A percentile compares a stretch with the other conserved stretches of the same genome.
Evolutionary conservation across 345 rosid species (phyloP).

Genomic region (Combretum micranthum): DNA sequence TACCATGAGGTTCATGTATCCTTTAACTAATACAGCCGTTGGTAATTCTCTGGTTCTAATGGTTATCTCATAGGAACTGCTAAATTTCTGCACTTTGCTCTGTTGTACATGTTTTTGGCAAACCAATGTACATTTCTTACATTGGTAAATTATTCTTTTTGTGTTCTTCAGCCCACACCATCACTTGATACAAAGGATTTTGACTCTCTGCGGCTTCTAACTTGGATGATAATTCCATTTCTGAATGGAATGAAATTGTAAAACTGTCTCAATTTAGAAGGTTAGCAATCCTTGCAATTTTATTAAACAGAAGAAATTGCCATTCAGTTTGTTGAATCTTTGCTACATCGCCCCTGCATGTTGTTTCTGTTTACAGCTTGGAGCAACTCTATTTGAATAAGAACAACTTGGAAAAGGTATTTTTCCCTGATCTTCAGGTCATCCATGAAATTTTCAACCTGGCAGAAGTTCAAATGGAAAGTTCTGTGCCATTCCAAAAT

Average conservation of each 20-base stretch:
- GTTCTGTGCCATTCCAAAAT: constrained; percentile 49
- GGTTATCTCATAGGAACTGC: too few species aligned
- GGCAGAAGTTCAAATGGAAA: constrained; percentile 25
- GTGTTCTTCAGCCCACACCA: constrained; percentile 32
- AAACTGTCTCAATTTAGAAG: constrained; percentile 70
- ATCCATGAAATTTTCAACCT: too few species aligned
- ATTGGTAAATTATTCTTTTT: background rate
- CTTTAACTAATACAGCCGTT: too few species aligned
- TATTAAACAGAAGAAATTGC: background rate
- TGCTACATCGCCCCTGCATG: constrained; percentile 3
- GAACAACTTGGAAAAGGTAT: constrained; percentile 54
- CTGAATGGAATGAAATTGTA: constrained; percentile 75
- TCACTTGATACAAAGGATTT: constrained; percentile 48
- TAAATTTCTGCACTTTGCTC: too few species aligned
- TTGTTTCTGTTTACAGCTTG: constrained; percentile 45
- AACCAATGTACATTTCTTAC: too few species aligned
- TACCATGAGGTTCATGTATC: too few species aligned
- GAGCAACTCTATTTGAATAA: constrained; percentile 81
- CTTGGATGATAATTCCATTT: constrained; percentile 74
- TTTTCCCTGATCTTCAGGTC: constrained; percentile 28
- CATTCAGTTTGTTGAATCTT: background rate
- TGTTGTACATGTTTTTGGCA: too few species aligned
- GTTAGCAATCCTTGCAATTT: constrained; percentile 23
- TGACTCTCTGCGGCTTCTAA: constrained; percentile 68
- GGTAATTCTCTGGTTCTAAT: too few species aligned